Conservation (phyloP, 2,329 filamentous ascomycete genomes). For the Alternaria sp. region DNA sequence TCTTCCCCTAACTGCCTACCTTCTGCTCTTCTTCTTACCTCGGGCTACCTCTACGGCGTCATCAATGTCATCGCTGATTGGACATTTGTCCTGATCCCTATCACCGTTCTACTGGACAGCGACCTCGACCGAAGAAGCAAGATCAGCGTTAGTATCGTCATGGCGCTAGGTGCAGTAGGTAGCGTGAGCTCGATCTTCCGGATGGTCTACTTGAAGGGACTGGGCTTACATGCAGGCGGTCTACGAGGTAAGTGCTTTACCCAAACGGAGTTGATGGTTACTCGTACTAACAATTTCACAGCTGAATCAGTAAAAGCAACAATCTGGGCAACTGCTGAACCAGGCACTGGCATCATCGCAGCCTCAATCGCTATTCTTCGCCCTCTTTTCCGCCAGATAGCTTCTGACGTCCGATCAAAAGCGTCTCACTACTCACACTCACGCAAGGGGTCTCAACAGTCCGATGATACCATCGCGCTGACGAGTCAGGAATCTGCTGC, state of each 20-base stretch:
- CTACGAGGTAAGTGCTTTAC: conserved; percentile 20
- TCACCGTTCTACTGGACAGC: conserved; percentile 49
- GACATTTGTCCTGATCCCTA: conserved; percentile 48
- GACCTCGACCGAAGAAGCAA: conserved; percentile 57
- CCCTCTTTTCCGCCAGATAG: conserved; percentile 52
- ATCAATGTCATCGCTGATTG: conserved; percentile 47
- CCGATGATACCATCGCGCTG: conserved; percentile 26
- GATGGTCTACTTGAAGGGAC: conserved; percentile 43
- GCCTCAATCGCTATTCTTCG: conserved; percentile 59
- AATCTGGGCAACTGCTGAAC: conserved; percentile 60
- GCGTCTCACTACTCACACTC: conserved; percentile 20
- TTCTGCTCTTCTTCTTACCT: conserved; percentile 27
- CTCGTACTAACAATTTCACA: conserved; percentile 20
- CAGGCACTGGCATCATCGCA: conserved; percentile 61
- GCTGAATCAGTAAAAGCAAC: conserved; percentile 50
- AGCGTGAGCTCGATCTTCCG: conserved; percentile 45
- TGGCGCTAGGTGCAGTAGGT: conserved; percentile 54
- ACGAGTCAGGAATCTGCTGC: conserved; percentile 12
- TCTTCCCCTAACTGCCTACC: conserved; percentile 34
- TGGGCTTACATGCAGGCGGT: conserved; percentile 22
- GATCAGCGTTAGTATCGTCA: conserved; percentile 56
- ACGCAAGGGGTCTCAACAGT: conserved; percentile 17
- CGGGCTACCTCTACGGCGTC: conserved; percentile 44
- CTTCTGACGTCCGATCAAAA: conserved; percentile 29
- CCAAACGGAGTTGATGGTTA: background rate